These are phyloP conservation scores for Elsinoe fawcettii DNA, from an alignment of 2,329 filamentous ascomycete species.

Conservation along the genomic window DNA sequence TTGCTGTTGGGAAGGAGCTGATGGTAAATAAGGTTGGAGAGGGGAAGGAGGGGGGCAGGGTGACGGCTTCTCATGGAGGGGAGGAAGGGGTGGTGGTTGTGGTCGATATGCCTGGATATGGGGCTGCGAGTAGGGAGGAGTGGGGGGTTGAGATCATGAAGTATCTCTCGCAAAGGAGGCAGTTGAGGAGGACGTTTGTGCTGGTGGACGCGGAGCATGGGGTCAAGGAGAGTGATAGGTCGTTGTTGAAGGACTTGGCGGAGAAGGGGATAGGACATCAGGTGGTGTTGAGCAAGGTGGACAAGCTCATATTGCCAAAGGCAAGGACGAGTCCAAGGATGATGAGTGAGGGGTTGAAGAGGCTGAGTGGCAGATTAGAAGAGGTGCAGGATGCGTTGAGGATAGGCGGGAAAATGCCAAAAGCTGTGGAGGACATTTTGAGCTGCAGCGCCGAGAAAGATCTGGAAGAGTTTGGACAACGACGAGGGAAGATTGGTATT, in stretches of 20 bases:
- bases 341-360: slow-evolving; percentile 24
- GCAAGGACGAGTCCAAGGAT: slow-evolving; percentile 23
- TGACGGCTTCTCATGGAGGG: slow-evolving; percentile 10
- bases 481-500: slow-evolving; percentile 51
- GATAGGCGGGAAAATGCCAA: slow-evolving; percentile 27
- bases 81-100: slow-evolving; percentile 41
- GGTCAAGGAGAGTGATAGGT: slow-evolving; percentile 52
- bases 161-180: slow-evolving; percentile 54
- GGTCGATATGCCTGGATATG: slow-evolving; percentile 66
- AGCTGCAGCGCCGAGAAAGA: slow-evolving; percentile 49
- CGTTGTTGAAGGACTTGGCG: slow-evolving; percentile 50
- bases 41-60: slow-evolving; percentile 29
- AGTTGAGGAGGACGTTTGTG: slow-evolving; percentile 57
- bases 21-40: slow-evolving; percentile 17
- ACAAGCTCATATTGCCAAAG: slow-evolving; percentile 43
- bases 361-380: slow-evolving; percentile 35
- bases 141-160: slow-evolving; percentile 64
- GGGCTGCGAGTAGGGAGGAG: slow-evolving; percentile 50
- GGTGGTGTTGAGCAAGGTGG: slow-evolving; percentile 59
- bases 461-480: slow-evolving; percentile 38
- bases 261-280: slow-evolving; percentile 54
- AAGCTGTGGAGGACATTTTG: slow-evolving; percentile 48
- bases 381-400: slow-evolving; percentile 37
- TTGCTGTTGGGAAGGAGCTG: slow-evolving; percentile 45
- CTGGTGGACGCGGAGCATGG: slow-evolving; percentile 58